These are phyloP conservation scores for Musa schizocarpa DNA, from an alignment of 176 grass and related monocot genomes.

Conservation along the genomic window DNA sequence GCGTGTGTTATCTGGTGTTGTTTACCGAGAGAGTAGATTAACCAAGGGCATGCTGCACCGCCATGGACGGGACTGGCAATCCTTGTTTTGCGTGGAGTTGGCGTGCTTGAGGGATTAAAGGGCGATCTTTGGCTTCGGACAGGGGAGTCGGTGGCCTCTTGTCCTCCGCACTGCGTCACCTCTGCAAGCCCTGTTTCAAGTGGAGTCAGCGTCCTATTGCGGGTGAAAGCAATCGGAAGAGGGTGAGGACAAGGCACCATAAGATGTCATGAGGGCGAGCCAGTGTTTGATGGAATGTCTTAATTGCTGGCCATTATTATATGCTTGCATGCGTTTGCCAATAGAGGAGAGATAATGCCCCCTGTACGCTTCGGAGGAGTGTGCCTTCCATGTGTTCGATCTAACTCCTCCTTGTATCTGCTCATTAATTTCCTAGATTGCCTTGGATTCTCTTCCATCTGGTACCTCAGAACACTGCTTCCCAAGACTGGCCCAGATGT, in stretches of 20 bases:
- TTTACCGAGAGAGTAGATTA: too few species aligned
- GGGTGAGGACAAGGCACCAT: not conserved
- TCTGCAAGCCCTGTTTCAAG: not conserved
- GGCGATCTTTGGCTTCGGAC: not conserved
- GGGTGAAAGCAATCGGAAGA: not conserved
- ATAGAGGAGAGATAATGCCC: too few species aligned
- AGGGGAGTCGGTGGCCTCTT: not conserved
- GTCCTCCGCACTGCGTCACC: not conserved
- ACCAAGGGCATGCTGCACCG: not conserved
- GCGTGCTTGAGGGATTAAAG: not conserved
- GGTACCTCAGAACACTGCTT: not conserved
- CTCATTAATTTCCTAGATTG: not conserved
- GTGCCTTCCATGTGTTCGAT: too few species aligned
- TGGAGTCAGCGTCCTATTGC: not conserved
- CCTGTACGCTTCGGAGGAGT: too few species aligned
- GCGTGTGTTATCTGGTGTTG: too few species aligned
- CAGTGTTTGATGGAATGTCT: too few species aligned
- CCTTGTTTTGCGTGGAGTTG: not conserved
- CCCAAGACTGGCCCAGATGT: too few species aligned
- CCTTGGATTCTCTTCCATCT: not conserved
- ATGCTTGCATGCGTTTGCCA: too few species aligned
- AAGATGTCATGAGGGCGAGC: not conserved
- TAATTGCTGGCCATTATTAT: too few species aligned
- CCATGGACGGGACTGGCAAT: not conserved
- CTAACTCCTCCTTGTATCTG: too few species aligned